These are phyloP conservation scores for Taphrina communis DNA, from an alignment of 1,139 yeast genomes.

Conservation along the genomic window DNA sequence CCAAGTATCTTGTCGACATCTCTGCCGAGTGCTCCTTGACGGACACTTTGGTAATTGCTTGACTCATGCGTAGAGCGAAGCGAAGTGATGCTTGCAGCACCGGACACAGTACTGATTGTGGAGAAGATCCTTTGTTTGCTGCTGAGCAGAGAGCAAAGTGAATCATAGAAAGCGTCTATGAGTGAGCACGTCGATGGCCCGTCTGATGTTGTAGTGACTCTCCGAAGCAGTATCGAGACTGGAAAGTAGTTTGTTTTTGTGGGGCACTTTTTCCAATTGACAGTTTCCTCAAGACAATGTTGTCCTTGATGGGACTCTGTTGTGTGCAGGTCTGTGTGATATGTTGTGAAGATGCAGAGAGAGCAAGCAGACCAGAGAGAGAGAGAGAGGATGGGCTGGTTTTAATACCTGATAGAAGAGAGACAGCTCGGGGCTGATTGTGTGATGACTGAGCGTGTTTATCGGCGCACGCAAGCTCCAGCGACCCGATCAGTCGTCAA, in stretches of 20 bases:
- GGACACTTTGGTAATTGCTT: background rate
- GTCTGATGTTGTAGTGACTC: no score
- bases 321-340: no score
- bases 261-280: no score
- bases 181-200: background rate
- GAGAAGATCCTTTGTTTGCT: background rate
- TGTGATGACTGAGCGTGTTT: background rate
- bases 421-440: no score
- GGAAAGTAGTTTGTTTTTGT: no score
- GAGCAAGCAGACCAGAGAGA: no score
- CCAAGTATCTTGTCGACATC: background rate
- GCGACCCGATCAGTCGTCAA: background rate
- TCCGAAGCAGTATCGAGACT: no score
- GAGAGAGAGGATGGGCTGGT: no score
- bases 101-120: background rate
- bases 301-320: no score
- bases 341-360: no score
- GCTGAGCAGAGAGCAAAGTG: slow-evolving; percentile 4
- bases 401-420: no score
- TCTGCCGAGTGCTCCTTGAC: slow-evolving; percentile 7
- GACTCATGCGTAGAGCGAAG: slow-evolving; percentile 7
- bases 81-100: slow-evolving; percentile 1
- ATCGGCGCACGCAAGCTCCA: background rate
- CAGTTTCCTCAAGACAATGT: no score
- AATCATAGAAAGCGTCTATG: background rate